These are phyloP conservation scores for Metroxylon sagu DNA, from an alignment of 176 grass and related monocot genomes.

Conservation along the genomic window DNA sequence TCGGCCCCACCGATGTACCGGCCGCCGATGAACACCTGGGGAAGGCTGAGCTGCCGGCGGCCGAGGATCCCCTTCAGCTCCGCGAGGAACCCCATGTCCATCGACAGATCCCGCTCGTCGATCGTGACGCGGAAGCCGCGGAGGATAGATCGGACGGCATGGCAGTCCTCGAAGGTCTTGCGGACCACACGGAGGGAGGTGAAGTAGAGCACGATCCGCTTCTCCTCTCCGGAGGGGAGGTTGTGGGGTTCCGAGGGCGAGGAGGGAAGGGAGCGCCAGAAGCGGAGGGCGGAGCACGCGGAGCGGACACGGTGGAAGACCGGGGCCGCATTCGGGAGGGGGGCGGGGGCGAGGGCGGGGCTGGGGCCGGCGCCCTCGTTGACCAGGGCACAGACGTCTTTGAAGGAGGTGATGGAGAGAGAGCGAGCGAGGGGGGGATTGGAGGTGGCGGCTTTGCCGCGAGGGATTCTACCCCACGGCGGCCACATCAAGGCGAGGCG, in stretches of 20 bases:
- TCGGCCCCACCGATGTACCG: constrained; percentile 3
- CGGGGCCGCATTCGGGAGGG: neutral
- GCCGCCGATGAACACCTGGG: constrained; percentile 37
- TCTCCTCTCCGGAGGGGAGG: constrained; percentile 11
- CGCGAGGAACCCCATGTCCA: constrained; percentile 61
- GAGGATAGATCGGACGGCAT: constrained; percentile 48
- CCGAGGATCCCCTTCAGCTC: constrained; percentile 52
- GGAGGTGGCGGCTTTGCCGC: constrained; percentile 1
- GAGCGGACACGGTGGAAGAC: constrained; percentile 21
- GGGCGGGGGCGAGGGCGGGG: neutral
- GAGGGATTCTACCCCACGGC: constrained; percentile 18
- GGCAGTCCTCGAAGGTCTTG: constrained; percentile 60
- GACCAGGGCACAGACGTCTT: constrained; percentile 22
- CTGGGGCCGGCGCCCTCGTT: neutral
- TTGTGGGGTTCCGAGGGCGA: neutral
- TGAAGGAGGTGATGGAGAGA: constrained; percentile 20
- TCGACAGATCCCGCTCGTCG: constrained; percentile 87
- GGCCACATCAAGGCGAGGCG: constrained; percentile 16
- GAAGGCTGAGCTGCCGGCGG: constrained; percentile 20
- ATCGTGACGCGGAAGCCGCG: constrained; percentile 59
- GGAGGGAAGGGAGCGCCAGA: neutral
- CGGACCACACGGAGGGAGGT: constrained; percentile 75
- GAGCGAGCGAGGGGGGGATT: neutral
- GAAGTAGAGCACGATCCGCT: constrained; percentile 75
- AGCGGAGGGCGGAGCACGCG: neutral